These are phyloP conservation scores for Trichoderma polysporum DNA, from an alignment of 2,329 filamentous ascomycete species.

Conservation along the genomic window DNA sequence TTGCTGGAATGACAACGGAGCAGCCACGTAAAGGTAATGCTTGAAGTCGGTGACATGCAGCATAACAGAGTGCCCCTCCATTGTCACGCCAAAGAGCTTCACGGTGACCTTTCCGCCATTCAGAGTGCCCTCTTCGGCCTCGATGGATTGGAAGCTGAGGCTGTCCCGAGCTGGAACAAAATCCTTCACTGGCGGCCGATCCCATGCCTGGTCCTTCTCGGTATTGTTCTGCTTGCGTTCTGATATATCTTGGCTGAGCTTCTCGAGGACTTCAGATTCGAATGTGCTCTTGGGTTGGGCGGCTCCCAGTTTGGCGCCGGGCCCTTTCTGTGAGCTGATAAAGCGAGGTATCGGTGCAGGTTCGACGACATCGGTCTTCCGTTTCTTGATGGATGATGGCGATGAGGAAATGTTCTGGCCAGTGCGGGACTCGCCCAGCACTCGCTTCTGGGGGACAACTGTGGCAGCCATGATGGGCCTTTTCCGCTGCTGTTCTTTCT, in stretches of 20 bases:
- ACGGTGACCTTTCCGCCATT: conserved; percentile 74
- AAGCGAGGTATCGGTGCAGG: conserved; percentile 57
- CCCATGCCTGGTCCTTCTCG: conserved; percentile 94
- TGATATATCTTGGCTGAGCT: conserved; percentile 89
- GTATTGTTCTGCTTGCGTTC: conserved; percentile 82
- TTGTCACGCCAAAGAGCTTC: conserved; percentile 90
- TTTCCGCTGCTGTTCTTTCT: neutral
- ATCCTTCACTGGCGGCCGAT: conserved; percentile 54
- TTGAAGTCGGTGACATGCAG: conserved; percentile 94
- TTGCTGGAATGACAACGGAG: conserved; percentile 76
- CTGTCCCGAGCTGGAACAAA: conserved; percentile 61
- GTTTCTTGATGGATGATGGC: conserved; percentile 68
- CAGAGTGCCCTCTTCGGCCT: conserved; percentile 84
- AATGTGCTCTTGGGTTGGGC: conserved; percentile 88
- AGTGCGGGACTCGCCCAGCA: conserved; percentile 66
- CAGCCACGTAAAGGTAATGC: conserved; percentile 92
- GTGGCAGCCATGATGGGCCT: conserved; percentile 46
- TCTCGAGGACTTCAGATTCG: conserved; percentile 91
- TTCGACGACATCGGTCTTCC: conserved; percentile 68
- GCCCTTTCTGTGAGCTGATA: conserved; percentile 62
- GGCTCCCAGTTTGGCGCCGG: conserved; percentile 61
- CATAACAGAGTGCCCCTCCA: conserved; percentile 82
- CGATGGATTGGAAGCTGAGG: conserved; percentile 93
- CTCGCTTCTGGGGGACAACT: conserved; percentile 68
- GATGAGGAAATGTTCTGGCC: conserved; percentile 62